Conservation (phyloP, 75 land plant genomes). For the Chamaecyparis obtusa region DNA sequence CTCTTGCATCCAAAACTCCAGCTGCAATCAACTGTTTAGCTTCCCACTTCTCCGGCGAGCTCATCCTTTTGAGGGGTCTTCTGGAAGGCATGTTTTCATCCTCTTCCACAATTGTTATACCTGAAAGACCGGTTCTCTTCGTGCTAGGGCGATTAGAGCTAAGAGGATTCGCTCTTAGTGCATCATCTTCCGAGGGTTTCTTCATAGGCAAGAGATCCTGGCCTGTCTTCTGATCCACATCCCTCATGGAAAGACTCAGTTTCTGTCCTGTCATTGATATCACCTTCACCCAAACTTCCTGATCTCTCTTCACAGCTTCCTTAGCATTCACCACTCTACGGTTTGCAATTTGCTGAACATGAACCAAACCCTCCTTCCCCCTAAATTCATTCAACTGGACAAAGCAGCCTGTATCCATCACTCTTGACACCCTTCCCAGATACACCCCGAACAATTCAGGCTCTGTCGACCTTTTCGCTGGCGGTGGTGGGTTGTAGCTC, state of each 20-base stretch:
- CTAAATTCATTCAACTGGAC: slow-evolving; percentile 73
- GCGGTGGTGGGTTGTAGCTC: background rate
- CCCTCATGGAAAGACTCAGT: slow-evolving; percentile 86
- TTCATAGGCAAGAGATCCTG: slow-evolving; percentile 75
- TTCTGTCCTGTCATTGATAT: slow-evolving; percentile 78
- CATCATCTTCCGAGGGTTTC: slow-evolving; percentile 49
- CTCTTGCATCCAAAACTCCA: slow-evolving; percentile 64
- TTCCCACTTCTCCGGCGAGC: slow-evolving; percentile 90
- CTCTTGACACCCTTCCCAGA: slow-evolving; percentile 75
- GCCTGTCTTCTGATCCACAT: slow-evolving; percentile 90
- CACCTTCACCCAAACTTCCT: slow-evolving; percentile 89
- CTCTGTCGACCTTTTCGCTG: slow-evolving; percentile 26
- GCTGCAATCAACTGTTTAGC: slow-evolving; percentile 87
- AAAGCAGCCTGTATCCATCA: slow-evolving; percentile 89
- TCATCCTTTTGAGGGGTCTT: slow-evolving; percentile 70
- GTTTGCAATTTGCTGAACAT: slow-evolving; percentile 81
- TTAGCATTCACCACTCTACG: slow-evolving; percentile 75
- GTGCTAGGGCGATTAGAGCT: slow-evolving; percentile 30
- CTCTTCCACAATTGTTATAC: slow-evolving; percentile 65
- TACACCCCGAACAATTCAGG: slow-evolving; percentile 81
- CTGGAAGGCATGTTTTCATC: slow-evolving; percentile 45
- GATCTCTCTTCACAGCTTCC: slow-evolving; percentile 84
- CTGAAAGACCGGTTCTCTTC: slow-evolving; percentile 51
- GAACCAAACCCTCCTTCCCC: slow-evolving; percentile 94
- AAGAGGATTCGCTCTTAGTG: slow-evolving; percentile 44